Evolutionary conservation across 768 basidiomycete species (phyloP).

Genomic region (Mycena maculata): DNA sequence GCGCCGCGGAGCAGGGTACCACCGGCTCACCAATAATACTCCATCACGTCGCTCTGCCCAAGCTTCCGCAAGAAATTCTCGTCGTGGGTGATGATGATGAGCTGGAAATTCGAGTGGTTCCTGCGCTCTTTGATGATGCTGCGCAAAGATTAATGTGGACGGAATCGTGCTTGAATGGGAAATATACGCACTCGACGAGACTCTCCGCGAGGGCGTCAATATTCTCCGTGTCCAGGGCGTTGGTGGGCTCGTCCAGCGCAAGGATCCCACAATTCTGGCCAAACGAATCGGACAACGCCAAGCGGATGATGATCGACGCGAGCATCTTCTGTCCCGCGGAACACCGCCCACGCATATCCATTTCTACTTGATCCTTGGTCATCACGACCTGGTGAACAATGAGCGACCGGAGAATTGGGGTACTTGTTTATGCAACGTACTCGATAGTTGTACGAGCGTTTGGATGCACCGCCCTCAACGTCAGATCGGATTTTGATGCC

Average conservation of each 20-base stretch:
- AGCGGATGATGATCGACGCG: conserved; percentile 96
- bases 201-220: conserved; percentile 94
- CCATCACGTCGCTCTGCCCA: conserved; percentile 92
- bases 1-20: neutral
- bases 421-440: conserved; percentile 57
- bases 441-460: conserved; percentile 96
- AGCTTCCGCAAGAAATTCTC: conserved; percentile 93
- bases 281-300: conserved; percentile 97
- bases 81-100: conserved; percentile 97
- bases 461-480: conserved; percentile 88
- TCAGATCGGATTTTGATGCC: conserved; percentile 96
- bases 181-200: conserved; percentile 82
- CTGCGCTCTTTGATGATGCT: conserved; percentile 96
- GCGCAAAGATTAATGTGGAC: conserved; percentile 9
- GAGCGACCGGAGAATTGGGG: conserved; percentile 22
- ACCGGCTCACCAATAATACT: conserved; percentile 85
- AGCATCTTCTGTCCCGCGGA: conserved; percentile 99
- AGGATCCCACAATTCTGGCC: conserved; percentile 98
- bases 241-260: conserved; percentile 97
- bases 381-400: conserved; percentile 83
- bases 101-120: conserved; percentile 91
- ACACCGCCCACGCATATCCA: conserved; percentile 99
- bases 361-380: conserved; percentile 98
- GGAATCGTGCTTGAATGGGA: neutral
- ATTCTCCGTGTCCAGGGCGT: conserved; percentile 95